phyloP scores from a whole-genome alignment of 148 eudicot genomes.

The Rhododendron mucronatum region DNA sequence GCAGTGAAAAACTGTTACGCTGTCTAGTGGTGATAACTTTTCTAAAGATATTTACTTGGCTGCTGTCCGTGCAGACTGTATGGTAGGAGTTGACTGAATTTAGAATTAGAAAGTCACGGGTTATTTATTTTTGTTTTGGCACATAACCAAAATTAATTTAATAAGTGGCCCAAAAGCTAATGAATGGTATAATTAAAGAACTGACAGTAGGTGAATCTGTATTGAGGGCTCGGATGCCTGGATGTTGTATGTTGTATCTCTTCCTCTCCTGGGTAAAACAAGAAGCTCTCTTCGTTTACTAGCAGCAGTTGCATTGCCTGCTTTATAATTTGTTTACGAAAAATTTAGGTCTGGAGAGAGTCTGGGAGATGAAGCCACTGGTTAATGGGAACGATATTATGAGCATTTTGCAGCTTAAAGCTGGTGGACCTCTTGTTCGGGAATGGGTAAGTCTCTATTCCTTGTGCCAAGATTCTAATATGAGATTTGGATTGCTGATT shows the following conservation, averaged over 20 bases:
- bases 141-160: not conserved
- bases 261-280: not conserved
- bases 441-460: conserved; percentile 55
- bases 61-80: not conserved
- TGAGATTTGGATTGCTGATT: not conserved
- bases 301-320: not conserved
- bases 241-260: not conserved
- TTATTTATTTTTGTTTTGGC: not conserved
- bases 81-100: not conserved
- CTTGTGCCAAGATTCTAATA: not conserved
- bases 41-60: not conserved
- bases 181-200: not conserved
- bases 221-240: not conserved
- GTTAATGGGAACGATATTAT: conserved; percentile 82
- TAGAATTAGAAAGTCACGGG: not conserved
- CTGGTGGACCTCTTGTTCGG: conserved; percentile 64
- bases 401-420: conserved; percentile 59
- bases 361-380: conserved; percentile 76
- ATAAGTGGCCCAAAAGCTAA: not conserved
- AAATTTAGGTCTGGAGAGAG: conserved; percentile 58
- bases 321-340: not conserved
- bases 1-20: not conserved
- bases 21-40: not conserved
- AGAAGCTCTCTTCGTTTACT: not conserved
- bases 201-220: not conserved